Evolutionary conservation across 352 stramenopile species (phyloP).

Genomic region (Globisporangium nunn): DNA sequence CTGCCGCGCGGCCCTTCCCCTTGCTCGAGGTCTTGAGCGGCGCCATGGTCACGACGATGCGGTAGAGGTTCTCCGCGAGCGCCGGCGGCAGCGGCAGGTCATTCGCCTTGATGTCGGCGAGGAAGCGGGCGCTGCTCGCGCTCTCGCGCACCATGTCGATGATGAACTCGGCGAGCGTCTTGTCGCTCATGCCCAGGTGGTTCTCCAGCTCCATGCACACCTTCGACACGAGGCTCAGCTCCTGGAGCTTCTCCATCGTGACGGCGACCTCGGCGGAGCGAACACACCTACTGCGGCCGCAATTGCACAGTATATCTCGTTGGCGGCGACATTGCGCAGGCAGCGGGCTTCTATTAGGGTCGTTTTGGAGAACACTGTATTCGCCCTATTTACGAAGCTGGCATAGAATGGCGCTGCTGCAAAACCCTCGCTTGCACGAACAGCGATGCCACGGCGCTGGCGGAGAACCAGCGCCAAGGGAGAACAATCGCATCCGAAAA

Average conservation of each 20-base stretch:
- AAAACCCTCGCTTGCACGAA: too few relatives aligned
- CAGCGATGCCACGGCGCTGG: too few relatives aligned
- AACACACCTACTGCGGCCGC: too few relatives aligned
- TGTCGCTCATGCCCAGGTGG: slow-evolving; percentile 93
- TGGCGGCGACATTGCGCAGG: too few relatives aligned
- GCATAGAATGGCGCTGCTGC: too few relatives aligned
- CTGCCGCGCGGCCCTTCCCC: neutral
- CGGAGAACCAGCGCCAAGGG: too few relatives aligned
- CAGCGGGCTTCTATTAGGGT: too few relatives aligned
- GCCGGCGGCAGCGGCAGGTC: slow-evolving; percentile 53
- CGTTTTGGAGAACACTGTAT: too few relatives aligned
- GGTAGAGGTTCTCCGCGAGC: slow-evolving; percentile 70
- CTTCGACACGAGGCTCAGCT: slow-evolving; percentile 86
- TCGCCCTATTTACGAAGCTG: too few relatives aligned
- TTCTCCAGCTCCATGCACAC: slow-evolving; percentile 87
- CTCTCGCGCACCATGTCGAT: slow-evolving; percentile 86
- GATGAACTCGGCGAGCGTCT: slow-evolving; percentile 96
- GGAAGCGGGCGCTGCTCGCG: slow-evolving; percentile 51
- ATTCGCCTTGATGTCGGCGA: slow-evolving; percentile 50
- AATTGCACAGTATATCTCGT: too few relatives aligned
- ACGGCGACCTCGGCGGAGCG: too few relatives aligned
- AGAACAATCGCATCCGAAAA: too few relatives aligned
- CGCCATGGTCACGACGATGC: slow-evolving; percentile 79
- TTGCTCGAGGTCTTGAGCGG: slow-evolving; percentile 27
- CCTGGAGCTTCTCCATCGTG: slow-evolving; percentile 83